Conservation (phyloP, 306 rosid species). For the Myrica gale region DNA sequence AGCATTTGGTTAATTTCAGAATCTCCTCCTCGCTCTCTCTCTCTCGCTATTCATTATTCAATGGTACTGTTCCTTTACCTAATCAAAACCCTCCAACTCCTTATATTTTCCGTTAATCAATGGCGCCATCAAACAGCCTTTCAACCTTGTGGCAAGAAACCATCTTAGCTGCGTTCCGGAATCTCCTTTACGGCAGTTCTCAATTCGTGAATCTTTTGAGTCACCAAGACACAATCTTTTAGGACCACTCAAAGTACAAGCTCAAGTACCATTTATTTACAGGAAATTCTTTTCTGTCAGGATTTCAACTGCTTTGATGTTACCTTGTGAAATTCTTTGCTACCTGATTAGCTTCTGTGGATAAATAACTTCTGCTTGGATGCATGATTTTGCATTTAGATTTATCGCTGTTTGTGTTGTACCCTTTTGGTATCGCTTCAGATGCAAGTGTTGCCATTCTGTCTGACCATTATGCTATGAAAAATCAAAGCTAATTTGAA, state of each 20-base stretch:
- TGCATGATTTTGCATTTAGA: not conserved
- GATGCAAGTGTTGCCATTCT: not conserved
- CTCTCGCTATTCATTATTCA: not conserved
- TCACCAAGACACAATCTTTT: not conserved
- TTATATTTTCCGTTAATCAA: no score
- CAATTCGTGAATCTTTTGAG: not conserved
- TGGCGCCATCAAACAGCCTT: no score
- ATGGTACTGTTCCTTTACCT: not conserved
- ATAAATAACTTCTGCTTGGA: not conserved
- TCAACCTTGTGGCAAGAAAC: not conserved
- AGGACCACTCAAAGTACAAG: not conserved
- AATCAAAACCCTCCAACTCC: not conserved
- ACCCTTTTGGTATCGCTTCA: not conserved
- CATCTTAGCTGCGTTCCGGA: not conserved
- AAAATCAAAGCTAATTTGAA: conserved; percentile 8
- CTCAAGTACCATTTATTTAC: no score
- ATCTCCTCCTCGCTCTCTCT: not conserved
- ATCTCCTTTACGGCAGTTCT: not conserved
- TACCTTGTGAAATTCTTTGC: not conserved
- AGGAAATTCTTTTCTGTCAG: not conserved
- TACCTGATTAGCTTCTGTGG: not conserved
- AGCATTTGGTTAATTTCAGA: not conserved
- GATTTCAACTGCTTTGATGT: not conserved
- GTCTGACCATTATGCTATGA: not conserved
- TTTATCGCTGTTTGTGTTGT: not conserved